Evolutionary conservation across 345 rosid species (phyloP).

Genomic region (Gossypium raimondii): DNA sequence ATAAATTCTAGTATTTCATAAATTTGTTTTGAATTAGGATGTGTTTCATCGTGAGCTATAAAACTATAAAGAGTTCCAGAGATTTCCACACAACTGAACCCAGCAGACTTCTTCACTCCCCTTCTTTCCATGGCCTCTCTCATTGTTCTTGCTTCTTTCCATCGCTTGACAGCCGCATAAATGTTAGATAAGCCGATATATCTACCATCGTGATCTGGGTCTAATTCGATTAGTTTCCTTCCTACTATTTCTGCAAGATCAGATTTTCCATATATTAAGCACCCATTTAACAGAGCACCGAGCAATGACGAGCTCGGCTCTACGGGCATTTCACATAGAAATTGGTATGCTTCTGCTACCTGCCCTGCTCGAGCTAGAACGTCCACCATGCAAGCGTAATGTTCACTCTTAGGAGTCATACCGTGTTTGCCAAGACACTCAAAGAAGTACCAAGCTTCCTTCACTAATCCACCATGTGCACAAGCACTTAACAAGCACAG

Average conservation of each 20-base stretch:
- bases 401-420: slow-evolving; percentile 57
- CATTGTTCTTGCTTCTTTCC: slow-evolving; percentile 58
- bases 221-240: slow-evolving; percentile 62
- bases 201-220: slow-evolving; percentile 73
- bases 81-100: slow-evolving; percentile 58
- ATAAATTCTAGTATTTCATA: slow-evolving; percentile 38
- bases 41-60: slow-evolving; percentile 56
- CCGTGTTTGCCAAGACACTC: slow-evolving; percentile 36
- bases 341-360: slow-evolving; percentile 37
- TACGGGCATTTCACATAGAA: slow-evolving; percentile 47
- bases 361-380: slow-evolving; percentile 71
- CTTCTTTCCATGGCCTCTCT: slow-evolving; percentile 74
- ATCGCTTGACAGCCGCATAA: slow-evolving; percentile 49
- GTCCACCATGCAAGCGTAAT: slow-evolving; percentile 86
- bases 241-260: slow-evolving; percentile 70
- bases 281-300: slow-evolving; percentile 72
- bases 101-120: slow-evolving; percentile 75
- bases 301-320: slow-evolving; percentile 67
- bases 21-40: slow-evolving; percentile 31
- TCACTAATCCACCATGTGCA: slow-evolving; percentile 75
- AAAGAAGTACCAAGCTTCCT: slow-evolving; percentile 65
- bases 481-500: slow-evolving; percentile 46
- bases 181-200: slow-evolving; percentile 46
- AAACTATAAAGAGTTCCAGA: slow-evolving; percentile 51
- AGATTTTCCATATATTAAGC: slow-evolving; percentile 55